Evolutionary conservation across 2,329 filamentous ascomycete genomes (phyloP), one percentile per base, ranked within the genome.

Genomic region (Dothistroma septosporum): DNA sequence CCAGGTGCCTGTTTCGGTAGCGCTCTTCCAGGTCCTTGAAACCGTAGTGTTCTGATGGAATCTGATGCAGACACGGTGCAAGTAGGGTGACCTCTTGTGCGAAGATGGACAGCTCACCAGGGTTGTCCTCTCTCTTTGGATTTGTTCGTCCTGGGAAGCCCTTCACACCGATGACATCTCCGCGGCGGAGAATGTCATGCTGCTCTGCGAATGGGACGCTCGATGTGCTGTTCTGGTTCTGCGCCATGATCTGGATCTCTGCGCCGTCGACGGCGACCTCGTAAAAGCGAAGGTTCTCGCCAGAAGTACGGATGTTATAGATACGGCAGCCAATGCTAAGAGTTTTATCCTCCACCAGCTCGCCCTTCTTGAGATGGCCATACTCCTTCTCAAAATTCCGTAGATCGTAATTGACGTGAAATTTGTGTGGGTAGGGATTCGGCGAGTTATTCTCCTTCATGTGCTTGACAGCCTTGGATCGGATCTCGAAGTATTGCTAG

Each of bases 21-120:
- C 94, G 87, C 77, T 92, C 89, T 78, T 99, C 94, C 74, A 92
- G 86, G 75, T 97, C 92, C 83, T 96, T 93, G 82, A 97, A 92
- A 64, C 93, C 93, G 75, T 91, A 97, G 78, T 93, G 88, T 76
- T 94, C 91, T 63, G 89, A 88, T 59, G 94, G 94, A 68, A 95
- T 83, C 80, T 91, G 88, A 77, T 96, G 92, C 72, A 99, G 79
- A 77, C 93, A 97, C 9, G 94, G 94, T 0, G 93, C 89, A 63
- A 99, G 83, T 50, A 97, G 87, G 47, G 89, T 81, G 66, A 99
- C 83, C 77, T 97, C 89, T 55, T 85, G 87, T 1, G 94, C 94
- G 73, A 96, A 96, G 75, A 99, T 91, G 47, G 91, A 96, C 55
- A 99, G 84, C 78, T 99, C 93, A 66, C 94, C 94, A 7, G 72